These are phyloP conservation scores for Umbellularia californica DNA, from an alignment of 164 flowering plant genomes.

Conservation along the genomic window DNA sequence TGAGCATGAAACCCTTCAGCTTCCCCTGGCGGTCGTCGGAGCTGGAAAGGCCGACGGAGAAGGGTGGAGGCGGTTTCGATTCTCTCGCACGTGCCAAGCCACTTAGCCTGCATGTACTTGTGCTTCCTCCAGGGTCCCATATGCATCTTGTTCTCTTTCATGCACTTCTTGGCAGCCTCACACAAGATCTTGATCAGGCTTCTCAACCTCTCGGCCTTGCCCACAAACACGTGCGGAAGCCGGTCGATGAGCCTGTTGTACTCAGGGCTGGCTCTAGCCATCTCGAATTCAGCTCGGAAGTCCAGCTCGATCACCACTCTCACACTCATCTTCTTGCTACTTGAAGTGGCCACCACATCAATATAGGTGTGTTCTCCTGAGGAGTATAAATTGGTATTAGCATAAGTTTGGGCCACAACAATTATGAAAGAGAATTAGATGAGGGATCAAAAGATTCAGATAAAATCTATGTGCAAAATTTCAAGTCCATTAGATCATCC, in stretches of 20 bases:
- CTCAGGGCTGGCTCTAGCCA: constrained; percentile 73
- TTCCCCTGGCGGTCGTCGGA: constrained; percentile 13
- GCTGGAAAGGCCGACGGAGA: not conserved
- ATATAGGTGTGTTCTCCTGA: constrained; percentile 77
- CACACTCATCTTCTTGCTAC: constrained; percentile 40
- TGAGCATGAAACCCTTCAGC: constrained; percentile 48
- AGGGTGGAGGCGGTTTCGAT: not conserved
- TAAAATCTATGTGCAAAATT: too few relatives aligned
- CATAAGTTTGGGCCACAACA: not conserved
- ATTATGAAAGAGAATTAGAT: too few relatives aligned
- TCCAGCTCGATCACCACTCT: constrained; percentile 72
- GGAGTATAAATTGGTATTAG: not conserved
- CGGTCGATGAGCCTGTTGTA: constrained; percentile 49
- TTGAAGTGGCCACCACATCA: constrained; percentile 57
- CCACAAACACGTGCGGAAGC: constrained; percentile 77
- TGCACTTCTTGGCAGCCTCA: constrained; percentile 69
- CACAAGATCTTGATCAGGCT: constrained; percentile 58
- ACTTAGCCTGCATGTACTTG: constrained; percentile 83
- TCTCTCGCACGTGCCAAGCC: constrained; percentile 52
- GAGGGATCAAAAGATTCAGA: too few relatives aligned
- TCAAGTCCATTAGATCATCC: too few relatives aligned
- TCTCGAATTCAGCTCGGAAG: constrained; percentile 84
- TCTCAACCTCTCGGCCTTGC: constrained; percentile 57
- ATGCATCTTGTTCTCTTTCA: constrained; percentile 92
- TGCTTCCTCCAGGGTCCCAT: constrained; percentile 92